A percentile compares a stretch with the other conserved stretches of the same genome.
Evolutionary conservation across 306 rosid species (phyloP).

Genomic region (Lathyrus tuberosus): DNA sequence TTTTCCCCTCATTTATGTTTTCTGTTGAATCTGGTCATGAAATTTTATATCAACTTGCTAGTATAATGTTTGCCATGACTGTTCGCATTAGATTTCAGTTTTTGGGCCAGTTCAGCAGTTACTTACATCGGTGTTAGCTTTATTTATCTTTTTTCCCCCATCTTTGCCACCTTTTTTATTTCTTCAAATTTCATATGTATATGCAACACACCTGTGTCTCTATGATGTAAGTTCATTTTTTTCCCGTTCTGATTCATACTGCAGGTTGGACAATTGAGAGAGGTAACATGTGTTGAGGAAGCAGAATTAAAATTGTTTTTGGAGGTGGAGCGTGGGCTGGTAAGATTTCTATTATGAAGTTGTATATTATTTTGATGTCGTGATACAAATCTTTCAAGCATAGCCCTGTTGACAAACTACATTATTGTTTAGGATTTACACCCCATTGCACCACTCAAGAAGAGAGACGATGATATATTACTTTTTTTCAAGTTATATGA

Average conservation of each 20-base stretch:
- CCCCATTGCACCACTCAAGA: neutral
- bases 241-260: neutral
- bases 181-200: neutral
- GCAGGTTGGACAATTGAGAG: neutral
- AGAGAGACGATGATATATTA: neutral
- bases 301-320: neutral
- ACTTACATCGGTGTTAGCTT: neutral
- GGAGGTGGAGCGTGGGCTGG: neutral
- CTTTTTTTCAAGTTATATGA: neutral
- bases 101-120: neutral
- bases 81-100: neutral
- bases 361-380: neutral
- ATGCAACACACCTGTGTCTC: neutral
- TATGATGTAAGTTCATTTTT: neutral
- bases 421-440: slow-evolving; percentile 1
- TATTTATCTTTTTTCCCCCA: neutral
- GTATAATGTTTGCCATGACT: neutral
- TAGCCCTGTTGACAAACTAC: neutral
- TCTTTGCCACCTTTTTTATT: neutral
- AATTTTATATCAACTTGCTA: neutral
- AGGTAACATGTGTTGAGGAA: neutral
- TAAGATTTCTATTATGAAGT: neutral
- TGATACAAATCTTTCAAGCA: neutral
- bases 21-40: neutral
- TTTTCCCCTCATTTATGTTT: neutral